Base-by-base conservation (phyloP, 305 asterid genomes). In the Fraxinus ornus region DNA sequence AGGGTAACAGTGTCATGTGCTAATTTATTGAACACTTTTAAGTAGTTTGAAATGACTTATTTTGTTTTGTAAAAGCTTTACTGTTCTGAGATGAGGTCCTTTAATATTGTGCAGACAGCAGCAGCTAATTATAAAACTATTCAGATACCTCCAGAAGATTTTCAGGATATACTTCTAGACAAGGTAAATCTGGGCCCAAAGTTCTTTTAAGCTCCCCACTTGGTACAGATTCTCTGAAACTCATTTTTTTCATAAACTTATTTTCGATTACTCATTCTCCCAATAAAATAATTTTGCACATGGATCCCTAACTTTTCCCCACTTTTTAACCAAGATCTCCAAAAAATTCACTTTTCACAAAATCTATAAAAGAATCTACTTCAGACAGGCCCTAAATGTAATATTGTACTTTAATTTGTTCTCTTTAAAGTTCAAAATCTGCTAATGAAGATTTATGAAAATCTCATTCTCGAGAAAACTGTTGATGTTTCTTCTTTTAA, bases 141-240 rank as follows among this genome's bases (percentile, higher is more conserved):
- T 83, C 72, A 86, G 84, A 92, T 96, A 76, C 78, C 83, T 75
- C 98, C 99, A 8, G 90, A 91, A 86, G 95, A 94, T 82, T 94
- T 94, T 78, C 99, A 96, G 88, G 97, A 94, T 4, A 77, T 96
- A 79, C 97, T 96, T 72, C 79, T 96, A 80, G 95, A 96, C 91
- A 96, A 94, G 98, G 98, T 96, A 88, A 39, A 76, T 33, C 76
- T 64, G 41, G 24, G 3, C 24, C 10, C 9, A 12, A 26, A 68
- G 9, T 28, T 10, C 39, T 73, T 73, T 15, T 17, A 52, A 52
- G 62, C 62, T 17, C 8, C 8, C 7, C 2, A 22, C 17, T 52
- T 4, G 60, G 7, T 49, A 49, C 7, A 49, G 2, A 15, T 49
- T 49, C 60, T 49, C 15, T 49, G 19, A 15, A 49, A 49, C 60